phyloP scores from a whole-genome alignment of 129 eudicot genomes.

The Erigeron canadensis region DNA sequence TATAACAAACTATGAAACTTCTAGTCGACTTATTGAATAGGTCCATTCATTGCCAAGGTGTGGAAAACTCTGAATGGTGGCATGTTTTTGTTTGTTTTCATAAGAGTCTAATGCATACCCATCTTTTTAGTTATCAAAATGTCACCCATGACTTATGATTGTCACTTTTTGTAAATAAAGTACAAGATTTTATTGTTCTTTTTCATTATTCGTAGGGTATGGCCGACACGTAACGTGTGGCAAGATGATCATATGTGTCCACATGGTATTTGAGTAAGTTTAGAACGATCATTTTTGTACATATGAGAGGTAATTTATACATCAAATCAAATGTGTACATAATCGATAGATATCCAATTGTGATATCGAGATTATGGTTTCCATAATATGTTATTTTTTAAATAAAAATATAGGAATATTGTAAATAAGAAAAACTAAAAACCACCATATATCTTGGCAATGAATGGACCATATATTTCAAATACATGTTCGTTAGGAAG shows the following conservation, averaged over 20 bases:
- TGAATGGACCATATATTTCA: too few species aligned
- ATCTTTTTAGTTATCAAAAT: constrained; percentile 27
- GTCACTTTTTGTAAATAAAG: constrained; percentile 25
- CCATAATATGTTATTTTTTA: too few species aligned
- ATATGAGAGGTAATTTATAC: too few species aligned
- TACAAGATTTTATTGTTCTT: constrained; percentile 15
- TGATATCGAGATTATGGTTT: too few species aligned
- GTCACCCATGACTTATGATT: constrained; percentile 38
- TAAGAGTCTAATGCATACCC: constrained; percentile 22
- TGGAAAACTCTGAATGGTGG: constrained; percentile 24
- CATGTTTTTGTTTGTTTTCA: constrained; percentile 36
- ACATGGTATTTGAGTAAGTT: not conserved
- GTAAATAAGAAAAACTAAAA: too few species aligned
- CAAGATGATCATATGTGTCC: not conserved
- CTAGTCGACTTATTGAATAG: constrained; percentile 24
- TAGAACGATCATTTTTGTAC: not conserved
- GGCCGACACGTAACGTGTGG: constrained; percentile 23
- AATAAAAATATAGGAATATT: too few species aligned
- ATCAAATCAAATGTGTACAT: too few species aligned
- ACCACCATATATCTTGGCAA: too few species aligned
- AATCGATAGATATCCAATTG: too few species aligned
- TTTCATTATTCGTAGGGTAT: constrained; percentile 7
- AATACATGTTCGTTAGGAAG: too few species aligned
- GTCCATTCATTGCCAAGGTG: constrained; percentile 17
- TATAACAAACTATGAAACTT: constrained; percentile 26